phyloP scores from a whole-genome alignment of 2,329 filamentous ascomycete genomes.

The Epichloe elymi region DNA sequence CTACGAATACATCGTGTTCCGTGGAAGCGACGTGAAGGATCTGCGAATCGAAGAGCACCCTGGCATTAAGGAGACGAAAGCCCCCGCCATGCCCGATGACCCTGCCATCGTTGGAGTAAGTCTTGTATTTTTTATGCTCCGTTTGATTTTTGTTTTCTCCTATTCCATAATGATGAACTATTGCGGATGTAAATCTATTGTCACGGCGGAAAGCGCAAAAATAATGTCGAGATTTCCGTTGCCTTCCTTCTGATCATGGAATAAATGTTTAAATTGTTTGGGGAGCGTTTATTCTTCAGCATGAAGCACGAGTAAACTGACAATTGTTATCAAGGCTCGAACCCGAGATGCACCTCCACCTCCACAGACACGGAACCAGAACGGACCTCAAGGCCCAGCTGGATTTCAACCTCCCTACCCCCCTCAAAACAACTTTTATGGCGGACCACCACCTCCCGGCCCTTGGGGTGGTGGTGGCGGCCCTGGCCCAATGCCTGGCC shows the following conservation, averaged over 20 bases:
- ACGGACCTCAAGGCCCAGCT: conserved; percentile 17
- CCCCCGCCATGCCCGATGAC: conserved; percentile 76
- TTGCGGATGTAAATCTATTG: conserved; percentile 87
- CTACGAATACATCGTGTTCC: conserved; percentile 98
- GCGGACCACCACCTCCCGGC: conserved; percentile 35
- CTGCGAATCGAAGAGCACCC: conserved; percentile 80
- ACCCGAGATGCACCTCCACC: conserved; percentile 22
- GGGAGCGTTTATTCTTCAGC: background rate
- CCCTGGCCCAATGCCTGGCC: conserved; percentile 32
- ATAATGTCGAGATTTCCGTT: conserved; percentile 98
- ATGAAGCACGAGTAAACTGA: conserved; percentile 10
- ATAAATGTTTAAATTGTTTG: conserved; percentile 7
- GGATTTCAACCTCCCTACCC: conserved; percentile 32
- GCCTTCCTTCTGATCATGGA: conserved; percentile 91
- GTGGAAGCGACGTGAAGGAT: conserved; percentile 96
- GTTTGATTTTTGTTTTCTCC: conserved; percentile 5
- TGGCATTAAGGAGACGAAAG: conserved; percentile 59
- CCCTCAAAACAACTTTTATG: conserved; percentile 32
- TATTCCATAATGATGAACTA: conserved; percentile 68
- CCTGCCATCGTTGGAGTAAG: conserved; percentile 95
- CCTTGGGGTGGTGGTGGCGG: conserved; percentile 40
- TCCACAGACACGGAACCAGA: conserved; percentile 17
- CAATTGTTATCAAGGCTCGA: conserved; percentile 23
- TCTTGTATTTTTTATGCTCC: conserved; percentile 18
- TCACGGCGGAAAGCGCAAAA: conserved; percentile 82